Base-by-base conservation (phyloP, 148 eudicot species). In the Limonium bicolor region DNA sequence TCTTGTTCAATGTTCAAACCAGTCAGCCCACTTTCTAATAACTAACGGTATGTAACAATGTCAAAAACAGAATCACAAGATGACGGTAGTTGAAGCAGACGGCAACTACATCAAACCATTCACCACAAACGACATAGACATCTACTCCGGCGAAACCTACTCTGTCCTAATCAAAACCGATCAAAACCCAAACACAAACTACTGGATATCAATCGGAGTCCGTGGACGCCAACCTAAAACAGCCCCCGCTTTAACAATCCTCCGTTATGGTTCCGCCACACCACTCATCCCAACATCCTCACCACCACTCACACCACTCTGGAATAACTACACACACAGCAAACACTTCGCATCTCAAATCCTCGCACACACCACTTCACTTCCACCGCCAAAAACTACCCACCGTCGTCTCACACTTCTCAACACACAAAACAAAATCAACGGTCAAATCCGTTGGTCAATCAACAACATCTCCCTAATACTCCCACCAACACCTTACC, bases 61-160 rank as follows among this genome's bases (percentile, higher is more conserved):
- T 2, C 11, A 5, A 32, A 1, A 4, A 4, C 66, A 87, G 96
- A 65, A 64, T 38, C 96, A 87, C 62, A 82, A 76, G 48, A 34
- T 87, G 78, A 34, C 64, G 6, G 69, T 87, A 17, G 94, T 82
- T 0, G 96, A 82, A 71, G 96, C 96, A 0, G 94, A 87, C 41
- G 96, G 94, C 25, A 87, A 78, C 70, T 76, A 87, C 31, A 51
- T 87, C 0, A 40, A 71, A 27, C 96, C 96, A 15, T 70, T 78
- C 25, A 24, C 40, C 0, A 78, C 67, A 3, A 50, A 62, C 12
- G 78, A 82, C 50, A 15, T 87, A 28, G 94, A 87, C 82, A 82
- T 87, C 12, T 78, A 87, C 66, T 87, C 96, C 0, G 96, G 96
- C 0, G 88, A 87, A n/a, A 82, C 71, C 65, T 87, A 87, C 55